A percentile compares a stretch with the other conserved stretches of the same genome.
These are phyloP conservation scores for Diaporthe citri DNA, from an alignment of 2,329 filamentous ascomycete genomes.

Conservation along the genomic window DNA sequence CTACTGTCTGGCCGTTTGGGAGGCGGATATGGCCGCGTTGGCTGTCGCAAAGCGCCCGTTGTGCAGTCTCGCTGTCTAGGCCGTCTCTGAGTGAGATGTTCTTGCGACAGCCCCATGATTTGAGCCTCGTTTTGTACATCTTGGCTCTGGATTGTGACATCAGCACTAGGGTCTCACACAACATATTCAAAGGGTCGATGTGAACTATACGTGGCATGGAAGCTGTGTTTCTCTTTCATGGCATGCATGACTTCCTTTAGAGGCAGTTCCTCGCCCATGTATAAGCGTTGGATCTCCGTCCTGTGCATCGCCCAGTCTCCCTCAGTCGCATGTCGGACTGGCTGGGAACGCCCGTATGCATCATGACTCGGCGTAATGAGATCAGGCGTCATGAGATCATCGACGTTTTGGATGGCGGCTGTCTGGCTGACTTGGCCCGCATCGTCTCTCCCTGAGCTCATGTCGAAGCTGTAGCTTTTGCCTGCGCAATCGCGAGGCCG, in stretches of 20 bases:
- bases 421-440: not conserved
- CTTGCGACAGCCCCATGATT: constrained; percentile 1
- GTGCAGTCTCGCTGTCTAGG: not conserved
- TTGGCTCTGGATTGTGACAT: not conserved
- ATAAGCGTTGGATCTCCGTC: not conserved
- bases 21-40: not conserved
- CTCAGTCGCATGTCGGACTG: not conserved
- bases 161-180: not conserved
- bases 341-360: not conserved
- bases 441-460: not conserved
- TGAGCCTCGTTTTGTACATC: constrained; percentile 15
- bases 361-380: not conserved
- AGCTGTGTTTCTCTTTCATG: not conserved
- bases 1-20: not conserved
- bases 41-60: not conserved
- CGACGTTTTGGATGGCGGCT: not conserved
- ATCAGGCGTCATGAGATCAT: no score
- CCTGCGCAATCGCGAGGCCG: not conserved
- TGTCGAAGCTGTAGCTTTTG: not conserved
- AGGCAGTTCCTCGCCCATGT: not conserved
- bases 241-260: not conserved
- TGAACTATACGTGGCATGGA: not conserved
- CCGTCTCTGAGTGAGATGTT: constrained; percentile 1
- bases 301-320: not conserved
- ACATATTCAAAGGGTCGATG: no score